Percentiles rank a stretch among this genome's conserved stretches.
phyloP scores from a whole-genome alignment of 2,329 filamentous ascomycete genomes.

The Mollisia scopiformis region DNA sequence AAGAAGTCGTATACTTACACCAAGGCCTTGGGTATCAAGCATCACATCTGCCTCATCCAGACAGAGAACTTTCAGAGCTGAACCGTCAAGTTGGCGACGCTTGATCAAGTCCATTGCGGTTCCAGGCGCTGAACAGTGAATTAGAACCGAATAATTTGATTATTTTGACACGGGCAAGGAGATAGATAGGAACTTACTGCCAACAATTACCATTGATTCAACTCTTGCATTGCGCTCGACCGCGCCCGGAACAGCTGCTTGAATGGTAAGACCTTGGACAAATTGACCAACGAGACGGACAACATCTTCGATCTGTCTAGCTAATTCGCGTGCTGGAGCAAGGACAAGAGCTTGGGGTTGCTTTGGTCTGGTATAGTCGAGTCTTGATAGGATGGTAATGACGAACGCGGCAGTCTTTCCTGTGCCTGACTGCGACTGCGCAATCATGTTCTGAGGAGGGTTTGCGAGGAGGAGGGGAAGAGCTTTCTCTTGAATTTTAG shows the following conservation, averaged over 20 bases:
- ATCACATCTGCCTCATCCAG: constrained; percentile 99
- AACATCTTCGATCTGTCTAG: constrained; percentile 90
- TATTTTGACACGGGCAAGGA: no score
- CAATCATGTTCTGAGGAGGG: constrained; percentile 93
- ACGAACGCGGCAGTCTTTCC: constrained; percentile 98
- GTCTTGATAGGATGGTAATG: constrained; percentile 83
- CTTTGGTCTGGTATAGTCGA: constrained; percentile 71
- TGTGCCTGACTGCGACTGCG: constrained; percentile 98
- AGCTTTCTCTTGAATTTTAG: constrained; percentile 96
- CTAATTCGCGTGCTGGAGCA: constrained; percentile 91
- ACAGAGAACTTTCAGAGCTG: constrained; percentile 78
- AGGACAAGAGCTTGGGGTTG: constrained; percentile 86
- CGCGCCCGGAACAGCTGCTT: constrained; percentile 81
- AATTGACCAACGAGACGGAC: constrained; percentile 84
- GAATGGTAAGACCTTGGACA: constrained; percentile 73
- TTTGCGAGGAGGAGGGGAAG: constrained; percentile 85
- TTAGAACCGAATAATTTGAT: no score
- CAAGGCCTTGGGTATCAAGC: constrained; percentile 92
- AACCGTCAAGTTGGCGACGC: constrained; percentile 72
- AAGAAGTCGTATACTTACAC: no score
- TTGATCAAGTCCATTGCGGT: constrained; percentile 89
- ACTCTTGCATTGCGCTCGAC: constrained; percentile 70
- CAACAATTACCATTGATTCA: constrained; percentile 80
- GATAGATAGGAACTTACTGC: no score
- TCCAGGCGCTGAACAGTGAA: no score